Base-by-base conservation (phyloP, 805 yeast species). In the Saturnispora quitensis region DNA sequence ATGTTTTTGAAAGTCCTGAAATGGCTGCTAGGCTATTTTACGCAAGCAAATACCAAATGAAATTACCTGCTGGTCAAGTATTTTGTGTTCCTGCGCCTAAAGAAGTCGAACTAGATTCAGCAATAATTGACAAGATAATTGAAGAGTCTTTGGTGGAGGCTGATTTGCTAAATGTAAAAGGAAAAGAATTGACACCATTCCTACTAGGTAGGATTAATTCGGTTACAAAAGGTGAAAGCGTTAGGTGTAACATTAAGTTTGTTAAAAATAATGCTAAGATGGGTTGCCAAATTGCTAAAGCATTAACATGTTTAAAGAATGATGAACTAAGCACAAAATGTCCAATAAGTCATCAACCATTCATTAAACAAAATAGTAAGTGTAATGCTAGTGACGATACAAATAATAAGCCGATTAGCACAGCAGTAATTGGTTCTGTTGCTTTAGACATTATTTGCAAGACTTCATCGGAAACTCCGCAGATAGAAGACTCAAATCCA, bases 61-160 rank as follows among this genome's bases (percentile, higher is more conserved):
- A 71, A 0, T 67, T 87, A 53, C 60, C 70, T 0, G 76, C 84
- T n/a, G 96, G 96, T 0, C 78, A 73, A 53, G 74, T 89, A 10
- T 80, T 89, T 58, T 89, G 96, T 62, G 74, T 86, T 10, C 96
- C 96, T 0, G 90, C 95, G 0, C 95, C 95, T 0, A 64, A 60
- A 8, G 76, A 76, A 4, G 65, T 74, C 38, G 88, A 95, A 0
- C 65, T 89, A 52, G 74, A 77, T 31, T 70, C 77, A 3, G 69
- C 60, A 0, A 69, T 75, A 47, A 84, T 89, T 25, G 72, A 72
- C 52, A 61, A 54, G 1, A 74, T 86, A 18, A 86, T 89, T 50
- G 74, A 73, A 4, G 68, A 70, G 7, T 89, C 95, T 1, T 73
- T 76, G 45, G 52, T 50, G 2, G 81, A 77, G 50, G 95, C 95